phyloP scores from a whole-genome alignment of 306 rosid species.

The Trichosanthes cucumerina region DNA sequence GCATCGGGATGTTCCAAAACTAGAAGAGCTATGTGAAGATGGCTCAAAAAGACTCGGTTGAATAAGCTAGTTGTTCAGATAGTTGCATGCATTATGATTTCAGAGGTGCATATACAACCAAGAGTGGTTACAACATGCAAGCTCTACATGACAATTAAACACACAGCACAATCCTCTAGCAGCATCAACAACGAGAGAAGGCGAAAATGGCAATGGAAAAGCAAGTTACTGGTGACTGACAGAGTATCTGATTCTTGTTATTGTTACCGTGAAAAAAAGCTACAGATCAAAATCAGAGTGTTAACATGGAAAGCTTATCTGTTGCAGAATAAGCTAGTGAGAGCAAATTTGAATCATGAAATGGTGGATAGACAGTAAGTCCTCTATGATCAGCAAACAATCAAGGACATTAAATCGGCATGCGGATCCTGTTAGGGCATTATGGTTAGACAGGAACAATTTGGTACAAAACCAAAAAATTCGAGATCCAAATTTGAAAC shows the following conservation, averaged over 20 bases:
- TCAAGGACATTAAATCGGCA: neutral
- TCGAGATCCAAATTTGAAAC: too few species aligned
- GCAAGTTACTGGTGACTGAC: too few species aligned
- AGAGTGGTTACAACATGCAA: neutral
- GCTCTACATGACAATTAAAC: neutral
- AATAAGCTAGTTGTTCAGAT: neutral
- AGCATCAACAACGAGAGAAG: neutral
- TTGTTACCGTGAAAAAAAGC: too few species aligned
- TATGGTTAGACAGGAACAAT: too few species aligned
- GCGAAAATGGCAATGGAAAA: neutral
- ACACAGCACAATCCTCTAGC: neutral
- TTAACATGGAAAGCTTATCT: neutral
- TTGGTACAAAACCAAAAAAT: too few species aligned
- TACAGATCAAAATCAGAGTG: neutral
- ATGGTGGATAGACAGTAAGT: neutral
- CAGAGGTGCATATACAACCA: neutral
- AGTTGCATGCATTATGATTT: neutral
- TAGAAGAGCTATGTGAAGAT: neutral
- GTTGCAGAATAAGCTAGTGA: neutral
- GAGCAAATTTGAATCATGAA: neutral
- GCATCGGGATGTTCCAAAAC: neutral
- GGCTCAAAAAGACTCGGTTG: neutral
- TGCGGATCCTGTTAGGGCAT: too few species aligned
- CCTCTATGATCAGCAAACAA: neutral
- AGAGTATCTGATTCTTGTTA: too few species aligned